Evolutionary conservation across 1,139 yeast genomes (phyloP).

Genomic region (Candida buenavistaensis): DNA sequence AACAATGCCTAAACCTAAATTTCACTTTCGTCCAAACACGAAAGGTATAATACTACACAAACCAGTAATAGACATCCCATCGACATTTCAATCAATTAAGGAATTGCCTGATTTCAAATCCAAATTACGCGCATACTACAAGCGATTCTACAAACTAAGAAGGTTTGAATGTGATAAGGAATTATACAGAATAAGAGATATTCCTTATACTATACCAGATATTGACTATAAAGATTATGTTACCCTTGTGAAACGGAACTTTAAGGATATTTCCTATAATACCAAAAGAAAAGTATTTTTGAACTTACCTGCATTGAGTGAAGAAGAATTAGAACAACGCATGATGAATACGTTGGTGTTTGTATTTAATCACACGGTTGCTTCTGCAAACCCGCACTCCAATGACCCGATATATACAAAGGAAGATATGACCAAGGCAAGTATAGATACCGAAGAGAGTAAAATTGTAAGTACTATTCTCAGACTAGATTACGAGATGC

Average conservation of each 20-base stretch:
- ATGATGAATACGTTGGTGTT: slow-evolving; percentile 36
- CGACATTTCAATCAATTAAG: slow-evolving; percentile 12
- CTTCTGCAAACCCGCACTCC: slow-evolving; percentile 14
- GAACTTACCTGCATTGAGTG: slow-evolving; percentile 9
- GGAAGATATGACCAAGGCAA: slow-evolving; percentile 20
- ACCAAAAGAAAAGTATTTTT: slow-evolving; percentile 17
- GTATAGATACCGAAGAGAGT: slow-evolving; percentile 26
- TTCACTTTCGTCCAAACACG: slow-evolving; percentile 10
- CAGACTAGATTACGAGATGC: slow-evolving; percentile 29
- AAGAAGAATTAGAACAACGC: slow-evolving; percentile 23
- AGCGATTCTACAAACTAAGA: slow-evolving; percentile 33
- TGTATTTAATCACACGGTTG: slow-evolving; percentile 40
- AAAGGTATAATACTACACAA: slow-evolving; percentile 11
- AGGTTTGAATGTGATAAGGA: slow-evolving; percentile 19
- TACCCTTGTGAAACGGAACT: slow-evolving; percentile 22
- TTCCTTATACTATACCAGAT: slow-evolving; percentile 12
- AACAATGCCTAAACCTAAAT: slow-evolving; percentile 9
- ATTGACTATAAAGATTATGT: slow-evolving; percentile 9
- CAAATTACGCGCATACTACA: slow-evolving; percentile 26
- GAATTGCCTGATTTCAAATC: slow-evolving; percentile 14
- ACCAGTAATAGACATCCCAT: slow-evolving; percentile 8
- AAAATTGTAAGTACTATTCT: slow-evolving; percentile 31
- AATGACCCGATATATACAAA: slow-evolving; percentile 20
- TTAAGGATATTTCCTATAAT: slow-evolving; percentile 24
- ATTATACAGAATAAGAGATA: slow-evolving; percentile 6